Conservation (phyloP, 768 basidiomycete species). For the Lactarius deliciosus region DNA sequence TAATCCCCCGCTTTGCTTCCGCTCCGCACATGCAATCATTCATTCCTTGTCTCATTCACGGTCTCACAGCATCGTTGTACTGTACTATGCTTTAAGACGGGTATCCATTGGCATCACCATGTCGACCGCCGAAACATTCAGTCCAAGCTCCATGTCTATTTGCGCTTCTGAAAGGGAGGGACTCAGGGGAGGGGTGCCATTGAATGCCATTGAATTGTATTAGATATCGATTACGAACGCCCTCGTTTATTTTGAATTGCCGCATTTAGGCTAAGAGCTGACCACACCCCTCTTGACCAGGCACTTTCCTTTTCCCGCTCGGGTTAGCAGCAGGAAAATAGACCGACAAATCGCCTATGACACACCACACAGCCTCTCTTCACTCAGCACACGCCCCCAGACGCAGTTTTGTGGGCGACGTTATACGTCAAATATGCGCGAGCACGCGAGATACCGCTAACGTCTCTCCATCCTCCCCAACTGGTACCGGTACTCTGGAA, state of each 20-base stretch:
- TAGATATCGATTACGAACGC: not conserved
- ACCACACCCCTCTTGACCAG: slow-evolving; percentile 21
- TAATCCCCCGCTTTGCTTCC: slow-evolving; percentile 26
- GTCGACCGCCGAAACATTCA: not conserved
- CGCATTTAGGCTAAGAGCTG: slow-evolving; percentile 12
- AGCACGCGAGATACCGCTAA: slow-evolving; percentile 14
- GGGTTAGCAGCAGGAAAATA: slow-evolving; percentile 17
- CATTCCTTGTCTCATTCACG: not conserved
- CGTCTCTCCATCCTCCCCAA: slow-evolving; percentile 2
- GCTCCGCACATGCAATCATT: slow-evolving; percentile 13
- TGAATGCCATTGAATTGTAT: not conserved
- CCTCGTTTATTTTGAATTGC: slow-evolving; percentile 23
- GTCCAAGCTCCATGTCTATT: not conserved
- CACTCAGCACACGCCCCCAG: not conserved
- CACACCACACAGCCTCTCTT: slow-evolving; percentile 13
- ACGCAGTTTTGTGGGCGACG: not conserved
- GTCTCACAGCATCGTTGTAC: not conserved
- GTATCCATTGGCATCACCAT: not conserved
- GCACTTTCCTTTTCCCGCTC: slow-evolving; percentile 27
- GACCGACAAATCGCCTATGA: slow-evolving; percentile 10
- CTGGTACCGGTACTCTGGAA: not conserved
- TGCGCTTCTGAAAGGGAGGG: not conserved
- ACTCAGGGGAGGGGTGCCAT: not conserved
- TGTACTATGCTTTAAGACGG: not conserved
- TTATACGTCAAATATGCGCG: slow-evolving; percentile 11